Evolutionary conservation across 1,284 basidiomycete genomes (phyloP), one percentile per base, ranked within the genome.

Genomic region (Vanrija humicola): DNA sequence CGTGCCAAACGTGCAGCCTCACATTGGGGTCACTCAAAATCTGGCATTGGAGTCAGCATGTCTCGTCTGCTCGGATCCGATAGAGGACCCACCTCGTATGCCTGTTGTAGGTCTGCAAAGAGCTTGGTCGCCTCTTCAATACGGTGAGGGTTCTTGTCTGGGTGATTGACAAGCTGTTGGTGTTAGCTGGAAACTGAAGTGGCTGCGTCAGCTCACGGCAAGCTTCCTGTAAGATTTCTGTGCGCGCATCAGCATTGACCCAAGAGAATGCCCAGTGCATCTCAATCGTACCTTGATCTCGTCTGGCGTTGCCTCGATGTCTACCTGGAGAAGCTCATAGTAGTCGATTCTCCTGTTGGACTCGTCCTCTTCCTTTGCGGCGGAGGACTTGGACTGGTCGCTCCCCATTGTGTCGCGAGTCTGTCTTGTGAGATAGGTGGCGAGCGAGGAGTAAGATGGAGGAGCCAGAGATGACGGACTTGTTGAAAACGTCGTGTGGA

Each of bases 11-110:
- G n/a, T n/a, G n/a, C 28, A 34, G 34, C 47, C 83, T 76, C 76
- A 90, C 92, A 81, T 95, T 90, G 53, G 93, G 90, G 71, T 96
- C 93, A 65, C 88, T 90, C 39, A 94, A 80, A 52, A 92, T 84
- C 88, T 90, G 55, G 18, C 6, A 23, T 12, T 34, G 34, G 26
- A 9, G 34, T 52, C 39, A 63, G 26, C 40, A 8, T 15, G 14
- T 25, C 12, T 7, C 6, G 16, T 6, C 21, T 16, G 8, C 6
- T 4, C 6, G 28, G 5, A 4, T 23, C 3, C 29, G 12, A 21
- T 29, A 44, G 25, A 25, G 15, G 15, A 48, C 70, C 48, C 56
- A 87, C 93, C 82, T 98, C 95, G 70, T 97, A 98, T 0, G 95
- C 95, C 65, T 94, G 90, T 67, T 97, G 94, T 15, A 98, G 78